Conservation (phyloP, 179 eudicot species). For the Silene noctiflora region DNA sequence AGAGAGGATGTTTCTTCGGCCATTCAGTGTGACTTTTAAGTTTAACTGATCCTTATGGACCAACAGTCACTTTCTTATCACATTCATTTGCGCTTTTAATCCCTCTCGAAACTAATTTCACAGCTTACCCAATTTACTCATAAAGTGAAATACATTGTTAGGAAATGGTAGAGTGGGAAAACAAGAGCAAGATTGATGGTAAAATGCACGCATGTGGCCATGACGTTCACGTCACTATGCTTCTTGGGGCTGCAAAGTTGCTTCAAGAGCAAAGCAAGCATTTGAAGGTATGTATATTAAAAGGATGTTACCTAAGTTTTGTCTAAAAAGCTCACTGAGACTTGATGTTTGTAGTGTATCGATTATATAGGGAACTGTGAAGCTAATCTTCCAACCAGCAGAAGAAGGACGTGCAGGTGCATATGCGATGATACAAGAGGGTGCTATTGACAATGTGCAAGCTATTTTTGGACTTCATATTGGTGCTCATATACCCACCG, state of each 20-base stretch:
- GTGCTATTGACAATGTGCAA: conserved; percentile 43
- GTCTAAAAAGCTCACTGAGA: background rate
- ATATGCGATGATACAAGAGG: conserved; percentile 54
- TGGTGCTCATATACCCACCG: conserved; percentile 35
- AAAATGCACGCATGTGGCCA: conserved; percentile 77
- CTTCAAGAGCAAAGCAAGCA: conserved; percentile 38
- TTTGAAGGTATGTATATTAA: conserved; percentile 28
- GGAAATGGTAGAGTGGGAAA: conserved; percentile 54
- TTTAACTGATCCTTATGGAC: too few relatives aligned
- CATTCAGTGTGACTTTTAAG: too few relatives aligned
- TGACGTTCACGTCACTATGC: conserved; percentile 63
- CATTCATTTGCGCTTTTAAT: background rate
- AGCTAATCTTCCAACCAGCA: conserved; percentile 69
- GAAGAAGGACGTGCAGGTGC: conserved; percentile 79
- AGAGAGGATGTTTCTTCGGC: too few relatives aligned
- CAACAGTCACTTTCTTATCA: background rate
- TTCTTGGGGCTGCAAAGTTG: conserved; percentile 66
- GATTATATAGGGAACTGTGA: conserved; percentile 54
- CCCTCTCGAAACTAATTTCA: background rate
- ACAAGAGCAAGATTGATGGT: conserved; percentile 54
- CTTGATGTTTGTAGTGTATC: conserved; percentile 33
- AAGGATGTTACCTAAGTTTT: background rate
- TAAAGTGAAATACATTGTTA: conserved; percentile 11
- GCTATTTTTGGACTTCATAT: conserved; percentile 67
- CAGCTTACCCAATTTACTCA: background rate